Evolutionary conservation across 768 basidiomycete species (phyloP).

Genomic region (Tulasnella sp.): DNA sequence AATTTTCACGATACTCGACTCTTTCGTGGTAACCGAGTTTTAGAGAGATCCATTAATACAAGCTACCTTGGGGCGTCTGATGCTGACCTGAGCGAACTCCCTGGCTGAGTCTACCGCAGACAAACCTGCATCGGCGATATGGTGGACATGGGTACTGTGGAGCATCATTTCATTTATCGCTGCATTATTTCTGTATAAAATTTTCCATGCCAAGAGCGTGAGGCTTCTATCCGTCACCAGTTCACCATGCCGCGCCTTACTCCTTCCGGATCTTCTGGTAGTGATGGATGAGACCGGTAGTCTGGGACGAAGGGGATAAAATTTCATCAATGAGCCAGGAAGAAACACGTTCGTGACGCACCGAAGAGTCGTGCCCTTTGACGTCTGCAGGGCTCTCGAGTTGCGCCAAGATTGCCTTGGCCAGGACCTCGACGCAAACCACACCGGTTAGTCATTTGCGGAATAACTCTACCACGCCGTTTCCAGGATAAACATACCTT

Average conservation of each 20-base stretch:
- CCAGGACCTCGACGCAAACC: constrained; percentile 46
- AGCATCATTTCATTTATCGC: too few relatives aligned
- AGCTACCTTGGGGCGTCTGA: too few relatives aligned
- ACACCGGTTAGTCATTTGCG: neutral
- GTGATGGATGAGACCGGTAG: constrained; percentile 92
- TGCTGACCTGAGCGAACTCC: too few relatives aligned
- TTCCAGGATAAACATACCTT: constrained; percentile 34
- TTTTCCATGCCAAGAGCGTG: too few relatives aligned
- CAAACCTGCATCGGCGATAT: too few relatives aligned
- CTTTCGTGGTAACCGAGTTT: too few relatives aligned
- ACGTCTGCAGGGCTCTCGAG: constrained; percentile 71
- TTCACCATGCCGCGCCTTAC: neutral
- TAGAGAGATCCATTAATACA: too few relatives aligned
- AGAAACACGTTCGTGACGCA: constrained; percentile 23
- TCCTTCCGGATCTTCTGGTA: constrained; percentile 72
- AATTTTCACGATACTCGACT: too few relatives aligned
- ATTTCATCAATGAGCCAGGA: neutral
- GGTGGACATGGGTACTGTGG: too few relatives aligned
- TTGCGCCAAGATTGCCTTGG: constrained; percentile 89
- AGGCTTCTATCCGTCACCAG: neutral
- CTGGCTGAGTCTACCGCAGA: too few relatives aligned
- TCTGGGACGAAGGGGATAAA: constrained; percentile 36
- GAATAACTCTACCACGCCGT: neutral
- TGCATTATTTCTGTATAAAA: too few relatives aligned
- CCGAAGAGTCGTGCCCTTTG: constrained; percentile 79